Percentiles rank a stretch among this genome's conserved stretches.
Conservation (phyloP, 2,329 filamentous ascomycete genomes). For the Pyrenophora seminiperda region DNA sequence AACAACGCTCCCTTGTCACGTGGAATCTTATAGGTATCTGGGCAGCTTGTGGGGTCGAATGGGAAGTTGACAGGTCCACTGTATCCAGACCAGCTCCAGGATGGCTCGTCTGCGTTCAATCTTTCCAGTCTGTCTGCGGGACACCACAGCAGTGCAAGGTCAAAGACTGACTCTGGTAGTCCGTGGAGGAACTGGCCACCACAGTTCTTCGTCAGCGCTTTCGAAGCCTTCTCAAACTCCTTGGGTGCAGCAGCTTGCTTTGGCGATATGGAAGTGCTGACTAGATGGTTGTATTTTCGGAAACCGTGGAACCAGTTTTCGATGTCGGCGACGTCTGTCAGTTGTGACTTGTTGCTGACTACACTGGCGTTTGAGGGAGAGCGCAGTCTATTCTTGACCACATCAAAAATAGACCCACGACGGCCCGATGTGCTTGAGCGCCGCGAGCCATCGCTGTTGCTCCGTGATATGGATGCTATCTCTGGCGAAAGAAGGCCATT, state of each 20-base stretch:
- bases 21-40: slow-evolving; percentile 31
- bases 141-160: slow-evolving; percentile 43
- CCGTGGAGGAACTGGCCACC: slow-evolving; percentile 38
- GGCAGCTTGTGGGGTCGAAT: slow-evolving; percentile 41
- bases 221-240: slow-evolving; percentile 30
- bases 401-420: slow-evolving; percentile 26
- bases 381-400: slow-evolving; percentile 32
- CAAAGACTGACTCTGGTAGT: slow-evolving; percentile 41
- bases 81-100: slow-evolving; percentile 44
- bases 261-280: slow-evolving; percentile 28
- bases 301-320: slow-evolving; percentile 41
- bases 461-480: slow-evolving; percentile 23
- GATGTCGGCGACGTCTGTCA: slow-evolving; percentile 32
- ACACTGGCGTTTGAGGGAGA: slow-evolving; percentile 35
- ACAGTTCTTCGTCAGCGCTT: slow-evolving; percentile 35
- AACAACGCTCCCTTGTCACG: slow-evolving; percentile 33
- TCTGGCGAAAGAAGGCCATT: slow-evolving; percentile 24
- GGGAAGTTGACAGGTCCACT: slow-evolving; percentile 38
- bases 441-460: slow-evolving; percentile 34
- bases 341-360: slow-evolving; percentile 22
- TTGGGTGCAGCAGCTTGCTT: slow-evolving; percentile 18
- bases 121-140: slow-evolving; percentile 28
- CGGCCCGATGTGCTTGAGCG: slow-evolving; percentile 30
- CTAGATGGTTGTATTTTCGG: slow-evolving; percentile 38
- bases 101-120: slow-evolving; percentile 27